phyloP scores from a whole-genome alignment of 371 early-diverging fungal species.

The Coemansia sp. region DNA sequence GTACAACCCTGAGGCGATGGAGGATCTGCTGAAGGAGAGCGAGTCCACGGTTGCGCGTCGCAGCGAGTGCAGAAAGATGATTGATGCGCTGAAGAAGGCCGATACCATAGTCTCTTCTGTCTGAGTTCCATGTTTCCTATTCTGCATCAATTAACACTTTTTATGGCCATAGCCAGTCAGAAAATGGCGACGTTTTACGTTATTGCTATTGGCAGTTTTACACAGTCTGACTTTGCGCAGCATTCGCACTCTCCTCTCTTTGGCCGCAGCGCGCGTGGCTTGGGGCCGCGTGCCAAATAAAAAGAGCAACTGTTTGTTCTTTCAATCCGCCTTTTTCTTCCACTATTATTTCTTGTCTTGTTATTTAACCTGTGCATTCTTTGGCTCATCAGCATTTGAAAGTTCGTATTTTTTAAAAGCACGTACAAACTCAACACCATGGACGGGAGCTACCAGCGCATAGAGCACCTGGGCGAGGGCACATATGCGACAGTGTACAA shows the following conservation, averaged over 20 bases:
- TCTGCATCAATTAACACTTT: neutral
- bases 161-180: neutral
- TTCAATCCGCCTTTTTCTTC: too few relatives aligned
- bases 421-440: neutral
- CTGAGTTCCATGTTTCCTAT: neutral
- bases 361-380: neutral
- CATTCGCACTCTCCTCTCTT: neutral
- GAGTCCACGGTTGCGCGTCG: constrained; percentile 88
- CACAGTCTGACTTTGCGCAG: neutral
- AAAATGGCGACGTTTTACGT: too few relatives aligned
- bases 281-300: too few relatives aligned
- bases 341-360: neutral
- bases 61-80: constrained; percentile 96
- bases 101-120: constrained; percentile 58
- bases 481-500: constrained; percentile 99
- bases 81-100: constrained; percentile 91
- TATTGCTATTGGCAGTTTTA: too few relatives aligned
- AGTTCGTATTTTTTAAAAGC: neutral
- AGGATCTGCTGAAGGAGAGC: constrained; percentile 92
- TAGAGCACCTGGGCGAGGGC: constrained; percentile 97
- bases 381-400: neutral
- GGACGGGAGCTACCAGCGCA: constrained; percentile 63
- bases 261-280: too few relatives aligned
- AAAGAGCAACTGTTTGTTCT: too few relatives aligned
- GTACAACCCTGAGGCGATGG: constrained; percentile 89